These are phyloP conservation scores for Pouteria campechiana DNA, from an alignment of 179 eudicot genomes.

Conservation along the genomic window DNA sequence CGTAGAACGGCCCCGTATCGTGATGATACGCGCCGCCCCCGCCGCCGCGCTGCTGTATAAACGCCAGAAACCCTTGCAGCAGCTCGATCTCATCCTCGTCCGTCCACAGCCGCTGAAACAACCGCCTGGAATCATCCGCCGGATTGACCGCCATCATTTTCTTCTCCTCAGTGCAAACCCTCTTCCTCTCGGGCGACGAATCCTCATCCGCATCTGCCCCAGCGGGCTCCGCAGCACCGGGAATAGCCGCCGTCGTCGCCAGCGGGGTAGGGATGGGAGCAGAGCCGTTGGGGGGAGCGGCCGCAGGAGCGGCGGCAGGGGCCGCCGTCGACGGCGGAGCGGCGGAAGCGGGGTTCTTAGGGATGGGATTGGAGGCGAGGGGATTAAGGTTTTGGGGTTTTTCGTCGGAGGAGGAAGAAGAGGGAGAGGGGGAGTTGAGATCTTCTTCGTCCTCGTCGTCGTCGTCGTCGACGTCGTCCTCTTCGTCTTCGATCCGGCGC, in stretches of 20 bases:
- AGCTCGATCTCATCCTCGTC: conserved; percentile 98
- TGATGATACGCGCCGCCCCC: conserved; percentile 39
- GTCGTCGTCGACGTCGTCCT: conserved; percentile 20
- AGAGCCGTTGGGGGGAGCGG: not conserved
- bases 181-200: too few species aligned
- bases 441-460: conserved; percentile 23
- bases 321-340: not conserved
- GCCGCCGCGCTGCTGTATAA: conserved; percentile 36
- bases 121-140: conserved; percentile 48
- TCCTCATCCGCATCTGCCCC: too few species aligned
- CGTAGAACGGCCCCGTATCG: conserved; percentile 83
- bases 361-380: too few species aligned
- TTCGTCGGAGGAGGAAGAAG: conserved; percentile 11
- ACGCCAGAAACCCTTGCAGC: conserved; percentile 67
- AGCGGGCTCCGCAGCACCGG: too few species aligned
- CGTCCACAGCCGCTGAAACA: conserved; percentile 82
- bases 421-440: conserved; percentile 25
- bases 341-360: too few species aligned
- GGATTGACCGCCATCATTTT: conserved; percentile 24
- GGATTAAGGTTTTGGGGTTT: conserved; percentile 15
- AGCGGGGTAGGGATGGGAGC: too few species aligned
- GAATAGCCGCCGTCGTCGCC: too few species aligned
- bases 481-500: conserved; percentile 31
- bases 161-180: conserved; percentile 16
- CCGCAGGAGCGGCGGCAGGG: not conserved